phyloP scores from a whole-genome alignment of 805 yeast genomes.

The Ogataea henricii region DNA sequence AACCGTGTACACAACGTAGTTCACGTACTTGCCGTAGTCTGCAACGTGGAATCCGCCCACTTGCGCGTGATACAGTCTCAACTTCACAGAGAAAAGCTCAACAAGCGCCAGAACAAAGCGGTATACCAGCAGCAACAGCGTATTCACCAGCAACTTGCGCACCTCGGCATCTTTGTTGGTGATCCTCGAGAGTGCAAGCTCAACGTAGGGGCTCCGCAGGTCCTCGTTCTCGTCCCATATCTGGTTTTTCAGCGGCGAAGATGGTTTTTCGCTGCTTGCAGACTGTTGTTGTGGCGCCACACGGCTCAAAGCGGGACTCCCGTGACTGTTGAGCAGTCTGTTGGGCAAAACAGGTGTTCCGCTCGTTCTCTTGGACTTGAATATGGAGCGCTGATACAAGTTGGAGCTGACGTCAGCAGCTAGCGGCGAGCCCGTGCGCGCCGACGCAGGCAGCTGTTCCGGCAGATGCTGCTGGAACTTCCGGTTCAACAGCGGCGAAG shows the following conservation, averaged over 20 bases:
- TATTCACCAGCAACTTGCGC: conserved; percentile 34
- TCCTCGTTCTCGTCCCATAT: conserved; percentile 11
- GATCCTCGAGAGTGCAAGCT: conserved; percentile 46
- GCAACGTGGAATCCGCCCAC: not conserved
- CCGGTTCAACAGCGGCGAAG: conserved; percentile 19
- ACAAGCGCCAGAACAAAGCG: conserved; percentile 32
- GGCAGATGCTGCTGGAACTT: conserved; percentile 19
- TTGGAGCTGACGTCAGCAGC: conserved; percentile 9
- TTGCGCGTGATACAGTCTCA: conserved; percentile 11
- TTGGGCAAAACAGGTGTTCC: conserved; percentile 13
- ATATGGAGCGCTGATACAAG: conserved; percentile 27
- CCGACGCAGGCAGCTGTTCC: conserved; percentile 6
- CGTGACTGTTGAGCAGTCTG: conserved; percentile 2
- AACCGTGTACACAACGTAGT: conserved; percentile 26
- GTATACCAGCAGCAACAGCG: conserved; percentile 34
- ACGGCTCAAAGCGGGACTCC: too few relatives aligned
- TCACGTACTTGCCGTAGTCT: conserved; percentile 16
- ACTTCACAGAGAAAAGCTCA: conserved; percentile 19
- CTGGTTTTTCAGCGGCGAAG: conserved; percentile 1
- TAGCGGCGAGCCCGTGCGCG: conserved; percentile 5
- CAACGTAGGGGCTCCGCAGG: conserved; percentile 42
- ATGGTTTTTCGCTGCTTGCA: not conserved
- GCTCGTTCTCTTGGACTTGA: conserved; percentile 21
- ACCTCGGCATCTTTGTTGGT: conserved; percentile 43
- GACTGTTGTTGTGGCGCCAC: not conserved